Evolutionary conservation across 176 grass and related monocot species (phyloP).

Genomic region (Juncus inflexus): DNA sequence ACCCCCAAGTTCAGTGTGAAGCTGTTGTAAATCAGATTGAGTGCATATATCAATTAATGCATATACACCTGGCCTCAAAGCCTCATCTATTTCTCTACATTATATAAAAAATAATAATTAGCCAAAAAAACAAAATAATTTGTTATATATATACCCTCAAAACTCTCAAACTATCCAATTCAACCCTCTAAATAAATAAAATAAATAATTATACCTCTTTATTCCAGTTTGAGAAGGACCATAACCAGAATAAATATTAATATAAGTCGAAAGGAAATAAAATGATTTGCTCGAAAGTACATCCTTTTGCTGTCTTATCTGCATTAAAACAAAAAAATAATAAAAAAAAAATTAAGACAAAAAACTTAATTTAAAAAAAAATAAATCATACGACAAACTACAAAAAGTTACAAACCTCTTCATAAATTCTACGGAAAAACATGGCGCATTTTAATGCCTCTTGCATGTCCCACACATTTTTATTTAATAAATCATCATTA

Average conservation of each 20-base stretch:
- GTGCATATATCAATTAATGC: conserved; percentile 89
- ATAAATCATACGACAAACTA: background rate
- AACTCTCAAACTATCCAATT: too few species aligned
- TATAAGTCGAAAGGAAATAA: conserved; percentile 83
- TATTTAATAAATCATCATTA: too few species aligned
- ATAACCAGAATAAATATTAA: conserved; percentile 75
- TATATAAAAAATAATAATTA: conserved; percentile 8
- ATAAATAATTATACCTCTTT: conserved; percentile 39
- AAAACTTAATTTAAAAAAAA: background rate
- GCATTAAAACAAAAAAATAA: conserved; percentile 33
- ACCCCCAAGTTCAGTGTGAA: conserved; percentile 92
- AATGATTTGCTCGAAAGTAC: conserved; percentile 51
- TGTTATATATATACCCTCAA: too few species aligned
- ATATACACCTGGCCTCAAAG: conserved; percentile 83
- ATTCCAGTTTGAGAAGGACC: conserved; percentile 71
- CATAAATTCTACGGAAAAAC: conserved; percentile 90
- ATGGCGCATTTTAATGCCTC: conserved; percentile 76
- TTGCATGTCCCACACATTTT: conserved; percentile 47
- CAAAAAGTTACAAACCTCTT: conserved; percentile 57
- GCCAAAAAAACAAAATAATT: too few species aligned
- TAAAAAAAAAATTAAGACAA: conserved; percentile 11
- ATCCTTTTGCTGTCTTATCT: conserved; percentile 98
- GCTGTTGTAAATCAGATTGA: conserved; percentile 81
- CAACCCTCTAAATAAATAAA: background rate
- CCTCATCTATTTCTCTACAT: conserved; percentile 78